Conservation (phyloP, 2,329 filamentous ascomycete genomes). For the Aspergillus fijiensis region DNA sequence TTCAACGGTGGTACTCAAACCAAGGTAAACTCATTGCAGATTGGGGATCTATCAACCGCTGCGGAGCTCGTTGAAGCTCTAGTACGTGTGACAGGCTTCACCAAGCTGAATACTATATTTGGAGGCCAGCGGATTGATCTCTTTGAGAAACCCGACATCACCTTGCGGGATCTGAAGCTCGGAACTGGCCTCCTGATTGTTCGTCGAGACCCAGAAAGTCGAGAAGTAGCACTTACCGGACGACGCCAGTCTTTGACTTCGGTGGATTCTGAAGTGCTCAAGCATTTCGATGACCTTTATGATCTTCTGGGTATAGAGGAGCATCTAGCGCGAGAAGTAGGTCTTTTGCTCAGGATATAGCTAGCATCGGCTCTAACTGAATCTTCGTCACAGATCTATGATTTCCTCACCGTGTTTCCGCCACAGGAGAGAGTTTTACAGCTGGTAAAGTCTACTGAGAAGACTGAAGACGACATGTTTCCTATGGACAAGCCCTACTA, state of each 20-base stretch:
- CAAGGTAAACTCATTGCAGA: slow-evolving; percentile 60
- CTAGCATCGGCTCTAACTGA: not conserved
- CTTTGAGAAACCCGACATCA: slow-evolving; percentile 57
- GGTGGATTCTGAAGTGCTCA: slow-evolving; percentile 75
- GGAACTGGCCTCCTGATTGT: slow-evolving; percentile 66
- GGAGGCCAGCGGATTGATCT: slow-evolving; percentile 66
- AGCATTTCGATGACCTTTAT: slow-evolving; percentile 82
- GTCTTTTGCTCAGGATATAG: slow-evolving; percentile 9
- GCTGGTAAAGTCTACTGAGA: slow-evolving; percentile 56
- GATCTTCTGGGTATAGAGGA: slow-evolving; percentile 74
- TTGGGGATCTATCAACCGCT: slow-evolving; percentile 70
- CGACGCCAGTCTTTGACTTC: slow-evolving; percentile 54
- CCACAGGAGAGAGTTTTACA: slow-evolving; percentile 63
- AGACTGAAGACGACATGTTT: slow-evolving; percentile 63
- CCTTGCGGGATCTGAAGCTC: slow-evolving; percentile 67
- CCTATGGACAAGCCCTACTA: slow-evolving; percentile 69
- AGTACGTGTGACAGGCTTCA: slow-evolving; percentile 69
- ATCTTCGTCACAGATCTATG: slow-evolving; percentile 56
- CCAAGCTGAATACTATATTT: slow-evolving; percentile 72
- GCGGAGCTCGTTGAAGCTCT: slow-evolving; percentile 68
- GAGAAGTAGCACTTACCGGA: slow-evolving; percentile 28
- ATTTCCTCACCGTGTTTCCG: slow-evolving; percentile 69
- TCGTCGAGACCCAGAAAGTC: slow-evolving; percentile 55
- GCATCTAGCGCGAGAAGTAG: slow-evolving; percentile 65
- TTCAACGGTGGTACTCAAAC: slow-evolving; percentile 64